Conservation (phyloP, 495 filamentous ascomycete genomes). For the Thermothielavioides terrestris region DNA sequence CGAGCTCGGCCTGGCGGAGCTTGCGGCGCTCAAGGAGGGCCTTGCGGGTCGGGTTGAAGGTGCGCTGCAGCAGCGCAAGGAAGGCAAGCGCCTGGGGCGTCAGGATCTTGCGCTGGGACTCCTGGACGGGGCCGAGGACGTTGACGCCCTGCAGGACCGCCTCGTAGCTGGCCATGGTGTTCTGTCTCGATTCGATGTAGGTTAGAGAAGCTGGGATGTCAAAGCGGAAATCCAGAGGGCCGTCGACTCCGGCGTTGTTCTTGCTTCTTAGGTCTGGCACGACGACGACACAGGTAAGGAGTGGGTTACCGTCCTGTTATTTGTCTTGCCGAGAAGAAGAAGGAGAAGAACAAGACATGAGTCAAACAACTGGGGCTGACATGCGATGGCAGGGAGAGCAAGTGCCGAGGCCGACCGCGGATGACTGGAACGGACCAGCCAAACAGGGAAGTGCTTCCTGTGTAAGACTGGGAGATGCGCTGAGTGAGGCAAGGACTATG, state of each 20-base stretch:
- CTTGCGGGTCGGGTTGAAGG: constrained; percentile 88
- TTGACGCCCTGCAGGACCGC: constrained; percentile 77
- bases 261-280: background rate
- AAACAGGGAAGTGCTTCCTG: background rate
- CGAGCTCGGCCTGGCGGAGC: constrained; percentile 86
- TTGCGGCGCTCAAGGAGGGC: constrained; percentile 77
- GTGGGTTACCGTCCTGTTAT: background rate
- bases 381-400: background rate
- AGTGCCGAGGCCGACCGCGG: constrained; percentile 7
- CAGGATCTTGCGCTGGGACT: constrained; percentile 80
- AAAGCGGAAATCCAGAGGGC: background rate
- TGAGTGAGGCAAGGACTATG: background rate
- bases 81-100: constrained; percentile 87
- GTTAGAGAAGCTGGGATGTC: background rate
- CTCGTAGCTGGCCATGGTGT: constrained; percentile 64
- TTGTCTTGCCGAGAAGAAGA: too few relatives aligned
- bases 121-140: constrained; percentile 68
- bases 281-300: background rate
- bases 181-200: background rate
- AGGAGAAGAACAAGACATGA: background rate
- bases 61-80: constrained; percentile 85
- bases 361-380: background rate
- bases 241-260: background rate
- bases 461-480: background rate
- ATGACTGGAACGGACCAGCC: constrained; percentile 3